A percentile compares a stretch with the other conserved stretches of the same genome.
Evolutionary conservation across 192 early-diverging fungal species (phyloP).

Genomic region (Umbelopsis ramanniana): DNA sequence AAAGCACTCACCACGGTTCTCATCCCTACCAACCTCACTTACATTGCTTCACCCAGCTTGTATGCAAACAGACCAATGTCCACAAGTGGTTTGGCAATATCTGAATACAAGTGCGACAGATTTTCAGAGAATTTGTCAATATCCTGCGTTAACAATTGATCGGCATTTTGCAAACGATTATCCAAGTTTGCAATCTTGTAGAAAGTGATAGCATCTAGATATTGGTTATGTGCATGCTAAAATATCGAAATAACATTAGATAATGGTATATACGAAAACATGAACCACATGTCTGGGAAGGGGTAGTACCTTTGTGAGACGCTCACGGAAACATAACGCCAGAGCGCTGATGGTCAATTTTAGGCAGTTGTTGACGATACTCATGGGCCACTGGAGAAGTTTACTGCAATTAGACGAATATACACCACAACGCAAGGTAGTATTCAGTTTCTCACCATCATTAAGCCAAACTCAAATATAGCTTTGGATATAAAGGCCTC

Average conservation of each 20-base stretch:
- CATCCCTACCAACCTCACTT: constrained; percentile 24
- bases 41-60: constrained; percentile 70
- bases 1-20: no score
- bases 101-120: constrained; percentile 72
- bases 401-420: constrained; percentile 7
- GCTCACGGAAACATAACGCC: constrained; percentile 59
- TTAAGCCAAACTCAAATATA: constrained; percentile 67
- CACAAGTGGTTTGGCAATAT: constrained; percentile 75
- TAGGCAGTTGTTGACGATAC: constrained; percentile 66
- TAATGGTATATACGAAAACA: neutral
- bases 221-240: constrained; percentile 67
- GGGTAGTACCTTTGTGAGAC: constrained; percentile 53
- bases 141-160: constrained; percentile 73
- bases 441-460: constrained; percentile 49
- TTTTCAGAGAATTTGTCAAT: constrained; percentile 75
- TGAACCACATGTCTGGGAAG: neutral
- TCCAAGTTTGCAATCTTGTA: constrained; percentile 86
- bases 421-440: neutral
- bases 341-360: constrained; percentile 62
- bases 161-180: constrained; percentile 74
- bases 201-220: constrained; percentile 76
- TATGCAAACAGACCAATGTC: constrained; percentile 79
- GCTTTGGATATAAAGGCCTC: constrained; percentile 63
- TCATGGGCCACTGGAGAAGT: constrained; percentile 59
- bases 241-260: neutral